A percentile compares a stretch with the other conserved stretches of the same genome.
These are phyloP conservation scores for Citrus medica DNA, from an alignment of 345 rosid genomes.

Conservation along the genomic window DNA sequence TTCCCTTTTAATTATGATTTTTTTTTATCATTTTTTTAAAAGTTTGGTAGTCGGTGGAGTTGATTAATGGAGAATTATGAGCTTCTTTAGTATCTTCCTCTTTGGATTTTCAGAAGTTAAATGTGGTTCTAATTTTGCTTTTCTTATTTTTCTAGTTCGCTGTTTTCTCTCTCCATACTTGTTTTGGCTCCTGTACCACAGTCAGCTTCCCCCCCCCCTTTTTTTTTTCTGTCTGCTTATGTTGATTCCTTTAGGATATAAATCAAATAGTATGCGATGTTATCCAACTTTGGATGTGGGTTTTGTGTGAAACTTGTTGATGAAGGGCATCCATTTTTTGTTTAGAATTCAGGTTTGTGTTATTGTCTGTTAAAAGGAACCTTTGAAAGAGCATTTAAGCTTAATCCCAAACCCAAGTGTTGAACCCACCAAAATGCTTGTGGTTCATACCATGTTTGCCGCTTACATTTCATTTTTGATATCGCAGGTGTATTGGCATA, in stretches of 20 bases:
- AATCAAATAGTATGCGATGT: neutral
- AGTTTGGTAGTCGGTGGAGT: conserved; percentile 25
- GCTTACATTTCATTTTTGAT: neutral
- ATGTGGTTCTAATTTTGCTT: conserved; percentile 15
- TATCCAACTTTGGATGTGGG: conserved; percentile 2
- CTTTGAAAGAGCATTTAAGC: neutral
- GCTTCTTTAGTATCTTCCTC: conserved; percentile 16
- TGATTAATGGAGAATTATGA: conserved; percentile 14
- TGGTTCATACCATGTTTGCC: neutral
- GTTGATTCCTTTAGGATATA: neutral
- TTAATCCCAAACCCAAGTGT: neutral
- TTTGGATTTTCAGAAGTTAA: neutral
- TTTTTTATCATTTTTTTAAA: conserved; percentile 10
- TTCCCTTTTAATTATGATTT: conserved; percentile 5
- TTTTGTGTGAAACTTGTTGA: conserved; percentile 11
- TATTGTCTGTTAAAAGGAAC: neutral
- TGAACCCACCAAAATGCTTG: neutral
- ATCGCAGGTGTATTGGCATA: conserved; percentile 35
- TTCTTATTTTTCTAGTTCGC: neutral
- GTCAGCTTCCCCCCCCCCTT: neutral
- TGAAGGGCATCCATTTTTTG: neutral
- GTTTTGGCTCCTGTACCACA: neutral
- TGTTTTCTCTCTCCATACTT: conserved; percentile 1
- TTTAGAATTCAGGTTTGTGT: conserved; percentile 3
- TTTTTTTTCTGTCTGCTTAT: neutral